Percentiles rank a stretch among this genome's conserved stretches.
Conservation (phyloP, 202 grass and related monocot species). For the Eragrostis tef region DNA sequence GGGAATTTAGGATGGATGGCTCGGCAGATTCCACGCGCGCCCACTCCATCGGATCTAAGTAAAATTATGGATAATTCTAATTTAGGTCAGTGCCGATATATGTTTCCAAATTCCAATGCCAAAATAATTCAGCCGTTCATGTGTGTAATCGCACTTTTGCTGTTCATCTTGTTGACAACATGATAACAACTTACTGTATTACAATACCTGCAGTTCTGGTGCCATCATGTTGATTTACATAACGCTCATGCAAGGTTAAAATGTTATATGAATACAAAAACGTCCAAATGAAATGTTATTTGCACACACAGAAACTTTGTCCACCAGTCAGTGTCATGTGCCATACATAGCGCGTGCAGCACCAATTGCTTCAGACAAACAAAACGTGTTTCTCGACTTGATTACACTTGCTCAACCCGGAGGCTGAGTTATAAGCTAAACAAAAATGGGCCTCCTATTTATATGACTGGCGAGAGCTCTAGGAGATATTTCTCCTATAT, state of each 20-base stretch:
- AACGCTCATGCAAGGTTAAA: background rate
- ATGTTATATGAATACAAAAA: background rate
- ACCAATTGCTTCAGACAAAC: background rate
- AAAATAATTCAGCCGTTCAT: too few relatives aligned
- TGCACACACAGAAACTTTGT: background rate
- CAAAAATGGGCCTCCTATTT: slow-evolving; percentile 48
- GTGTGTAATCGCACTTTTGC: too few relatives aligned
- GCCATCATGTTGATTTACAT: background rate
- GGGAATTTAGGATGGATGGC: too few relatives aligned
- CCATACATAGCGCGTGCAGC: background rate
- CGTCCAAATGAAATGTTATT: background rate
- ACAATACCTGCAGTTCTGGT: too few relatives aligned
- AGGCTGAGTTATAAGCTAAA: slow-evolving; percentile 20
- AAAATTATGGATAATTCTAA: too few relatives aligned
- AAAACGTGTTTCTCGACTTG: slow-evolving; percentile 9
- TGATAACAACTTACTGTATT: too few relatives aligned
- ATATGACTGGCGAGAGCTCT: slow-evolving; percentile 2
- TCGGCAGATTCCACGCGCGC: too few relatives aligned
- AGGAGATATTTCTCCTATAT: background rate
- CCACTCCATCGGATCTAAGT: too few relatives aligned
- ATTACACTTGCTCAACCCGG: slow-evolving; percentile 44
- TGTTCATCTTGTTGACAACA: too few relatives aligned
- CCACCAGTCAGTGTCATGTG: too few relatives aligned
- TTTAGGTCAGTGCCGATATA: too few relatives aligned
- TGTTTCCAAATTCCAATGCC: too few relatives aligned